Base-by-base conservation (phyloP, 2,329 filamentous ascomycete species). In the Penicillium sp. region DNA sequence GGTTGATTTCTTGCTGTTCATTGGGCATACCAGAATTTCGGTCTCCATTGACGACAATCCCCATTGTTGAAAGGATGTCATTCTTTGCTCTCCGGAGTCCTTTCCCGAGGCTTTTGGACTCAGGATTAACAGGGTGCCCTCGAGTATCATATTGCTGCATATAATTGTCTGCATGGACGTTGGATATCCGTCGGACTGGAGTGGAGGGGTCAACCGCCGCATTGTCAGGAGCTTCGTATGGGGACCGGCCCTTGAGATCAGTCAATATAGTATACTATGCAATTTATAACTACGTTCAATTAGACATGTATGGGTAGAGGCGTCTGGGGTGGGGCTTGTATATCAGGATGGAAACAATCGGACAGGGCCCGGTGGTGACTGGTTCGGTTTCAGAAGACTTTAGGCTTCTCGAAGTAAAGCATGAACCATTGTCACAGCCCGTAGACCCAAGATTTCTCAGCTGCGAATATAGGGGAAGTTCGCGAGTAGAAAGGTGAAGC, bases 11-110 rank as follows among this genome's bases (percentile, higher is more conserved):
- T 50, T 70, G 61, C 52, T 66, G 62, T 52, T 72, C 69, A 48
- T 64, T 67, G 31, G 64, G 60, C n/a, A 60, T 57, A 47, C 59
- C 61, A 24, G 63, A 50, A 33, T 62, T 68, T 15, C 66, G 63
- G 55, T 70, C 64, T 49, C 68, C 63, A 46, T 69, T 71, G 52
- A 73, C 69, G 34, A 75, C 71, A 34, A 75, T 70, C 3, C 74
- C 73, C 65, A 75, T 73, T 8, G 71, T 74, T 21, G 71, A 72
- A 15, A 76, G 64, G 29, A 75, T 72, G 53, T 76, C 74, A 64
- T 77, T 77, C 53, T 76, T 74, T 1, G 74, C 74, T 59, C 72
- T 68, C 43, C 70, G 63, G 7, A 75, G 66, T 43, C 68, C 65
- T 35, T 68, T 66, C 9, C 66, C 67, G 26, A 69, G 58, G 12